Base-by-base conservation (phyloP, 2,329 filamentous ascomycete genomes). In the Colletotrichum sidae region DNA sequence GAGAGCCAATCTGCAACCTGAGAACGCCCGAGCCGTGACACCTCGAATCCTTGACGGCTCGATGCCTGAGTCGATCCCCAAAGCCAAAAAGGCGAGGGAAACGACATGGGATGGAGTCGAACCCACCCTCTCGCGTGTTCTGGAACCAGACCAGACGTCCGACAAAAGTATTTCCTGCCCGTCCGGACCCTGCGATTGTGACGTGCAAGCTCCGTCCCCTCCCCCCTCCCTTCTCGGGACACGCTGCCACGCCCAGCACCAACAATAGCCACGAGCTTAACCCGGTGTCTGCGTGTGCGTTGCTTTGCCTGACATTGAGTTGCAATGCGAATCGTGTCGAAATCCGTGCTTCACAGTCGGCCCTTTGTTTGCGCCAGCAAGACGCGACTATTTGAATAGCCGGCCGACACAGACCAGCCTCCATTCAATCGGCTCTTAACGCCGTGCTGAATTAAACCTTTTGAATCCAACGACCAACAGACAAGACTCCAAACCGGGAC, bases 101-200 rank as follows among this genome's bases (percentile, higher is more conserved):
- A 39, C 62, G 46, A 53, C 58, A 56, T 57, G 46, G 38, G 58
- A 62, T 44, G 52, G 52, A 49, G 58, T 57, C 58, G 41, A 57
- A 65, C 58, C 52, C 52, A 65, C 62, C 60, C 62, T 17, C 54
- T 55, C 55, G 35, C 39, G 17, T 54, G 49, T 64, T 65, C 60
- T 67, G 64, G 64, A 65, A 65, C 60, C 51, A 57, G 54, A 59
- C 62, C 62, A 60, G 58, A 62, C 58, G 47, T 53, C 52, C 52
- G 42, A 15, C 41, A 49, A 65, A 65, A 62, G 47, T 52, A 52
- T 56, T 56, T 65, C 56, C 39, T n/a, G 37, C 35, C 49, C 52
- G 35, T 41, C 15, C 60, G 59, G 60, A 65, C 64, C 64, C 55
- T 67, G 60, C 60, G 59, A 55, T 38, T 65, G 42, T 58, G 60